phyloP scores from a whole-genome alignment of 108 stramenopile species.

The Pseudonitzschia multiseries region DNA sequence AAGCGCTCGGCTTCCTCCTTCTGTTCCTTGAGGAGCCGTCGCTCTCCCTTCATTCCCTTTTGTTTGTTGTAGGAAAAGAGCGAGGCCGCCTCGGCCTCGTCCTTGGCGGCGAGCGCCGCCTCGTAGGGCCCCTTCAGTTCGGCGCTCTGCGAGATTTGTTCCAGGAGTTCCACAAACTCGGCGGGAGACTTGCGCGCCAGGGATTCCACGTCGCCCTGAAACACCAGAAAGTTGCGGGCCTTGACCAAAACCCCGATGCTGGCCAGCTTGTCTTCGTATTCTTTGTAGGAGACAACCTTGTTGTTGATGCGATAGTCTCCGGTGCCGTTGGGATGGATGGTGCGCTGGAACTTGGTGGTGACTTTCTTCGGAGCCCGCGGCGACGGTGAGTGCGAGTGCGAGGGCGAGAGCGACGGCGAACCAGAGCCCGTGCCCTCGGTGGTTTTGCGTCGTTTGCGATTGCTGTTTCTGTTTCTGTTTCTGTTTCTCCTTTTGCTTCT shows the following conservation, averaged over 20 bases:
- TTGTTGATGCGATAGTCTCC: conserved; percentile 90
- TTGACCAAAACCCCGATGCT: conserved; percentile 96
- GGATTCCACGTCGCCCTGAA: conserved; percentile 98
- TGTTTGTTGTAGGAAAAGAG: conserved; percentile 88
- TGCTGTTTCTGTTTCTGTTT: conserved; percentile 80
- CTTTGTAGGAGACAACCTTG: conserved; percentile 67
- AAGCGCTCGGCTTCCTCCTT: conserved; percentile 92
- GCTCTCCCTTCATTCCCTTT: conserved; percentile 87
- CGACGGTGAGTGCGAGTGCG: too few species aligned
- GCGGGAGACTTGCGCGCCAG: conserved; percentile 91
- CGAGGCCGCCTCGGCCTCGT: conserved; percentile 84
- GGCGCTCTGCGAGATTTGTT: conserved; percentile 86
- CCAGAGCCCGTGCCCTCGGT: too few species aligned
- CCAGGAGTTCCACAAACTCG: conserved; percentile 93
- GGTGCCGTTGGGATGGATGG: conserved; percentile 76
- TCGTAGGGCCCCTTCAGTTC: conserved; percentile 87
- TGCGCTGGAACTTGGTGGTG: conserved; percentile 79
- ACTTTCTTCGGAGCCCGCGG: conserved; percentile 22
- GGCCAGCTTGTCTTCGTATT: conserved; percentile 83
- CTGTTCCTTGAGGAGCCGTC: conserved; percentile 92
- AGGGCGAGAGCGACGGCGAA: too few species aligned
- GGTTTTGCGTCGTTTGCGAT: conserved; percentile 20
- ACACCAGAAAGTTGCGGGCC: conserved; percentile 99
- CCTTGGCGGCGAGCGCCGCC: conserved; percentile 69
- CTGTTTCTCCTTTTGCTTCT: too few species aligned